Conservation (phyloP, 805 yeast genomes). For the Kluyveromyces siamensis region DNA sequence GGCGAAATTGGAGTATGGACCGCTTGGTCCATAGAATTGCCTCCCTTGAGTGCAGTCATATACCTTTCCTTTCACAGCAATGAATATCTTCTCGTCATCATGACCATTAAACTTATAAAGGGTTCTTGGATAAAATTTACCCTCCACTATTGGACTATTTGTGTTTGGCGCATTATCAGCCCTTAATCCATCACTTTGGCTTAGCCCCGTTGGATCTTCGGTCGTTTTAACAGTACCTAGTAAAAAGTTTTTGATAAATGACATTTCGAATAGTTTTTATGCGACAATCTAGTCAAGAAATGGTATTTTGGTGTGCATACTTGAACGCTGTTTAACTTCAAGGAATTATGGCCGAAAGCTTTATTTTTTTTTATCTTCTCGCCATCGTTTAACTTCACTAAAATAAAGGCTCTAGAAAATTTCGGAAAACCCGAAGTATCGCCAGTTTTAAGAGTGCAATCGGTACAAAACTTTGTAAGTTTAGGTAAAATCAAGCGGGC, state of each 20-base stretch:
- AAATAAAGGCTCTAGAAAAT: neutral
- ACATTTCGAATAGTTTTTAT: conserved; percentile 15
- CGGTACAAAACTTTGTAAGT: neutral
- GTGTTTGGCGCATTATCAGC: conserved; percentile 4
- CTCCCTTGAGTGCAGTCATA: conserved; percentile 77
- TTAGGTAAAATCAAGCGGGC: too few relatives aligned
- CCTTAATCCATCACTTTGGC: conserved; percentile 4
- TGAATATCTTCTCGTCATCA: conserved; percentile 69
- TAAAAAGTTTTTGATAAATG: conserved; percentile 25
- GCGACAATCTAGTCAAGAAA: neutral
- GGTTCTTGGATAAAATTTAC: conserved; percentile 62
- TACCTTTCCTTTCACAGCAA: conserved; percentile 80
- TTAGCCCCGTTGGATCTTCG: conserved; percentile 29
- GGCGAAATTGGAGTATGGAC: conserved; percentile 90
- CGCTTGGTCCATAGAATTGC: conserved; percentile 89
- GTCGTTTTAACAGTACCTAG: conserved; percentile 26
- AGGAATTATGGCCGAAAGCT: too few relatives aligned
- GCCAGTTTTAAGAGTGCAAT: neutral
- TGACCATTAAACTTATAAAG: conserved; percentile 72
- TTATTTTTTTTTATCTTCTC: too few relatives aligned
- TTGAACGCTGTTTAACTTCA: too few relatives aligned
- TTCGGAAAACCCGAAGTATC: neutral
- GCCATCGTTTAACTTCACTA: too few relatives aligned
- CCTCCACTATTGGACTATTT: conserved; percentile 34
- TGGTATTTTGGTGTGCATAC: too few relatives aligned